A percentile compares a stretch with the other conserved stretches of the same genome.
phyloP scores from a whole-genome alignment of 2,329 filamentous ascomycete genomes.

The Neoascochyta sp. region DNA sequence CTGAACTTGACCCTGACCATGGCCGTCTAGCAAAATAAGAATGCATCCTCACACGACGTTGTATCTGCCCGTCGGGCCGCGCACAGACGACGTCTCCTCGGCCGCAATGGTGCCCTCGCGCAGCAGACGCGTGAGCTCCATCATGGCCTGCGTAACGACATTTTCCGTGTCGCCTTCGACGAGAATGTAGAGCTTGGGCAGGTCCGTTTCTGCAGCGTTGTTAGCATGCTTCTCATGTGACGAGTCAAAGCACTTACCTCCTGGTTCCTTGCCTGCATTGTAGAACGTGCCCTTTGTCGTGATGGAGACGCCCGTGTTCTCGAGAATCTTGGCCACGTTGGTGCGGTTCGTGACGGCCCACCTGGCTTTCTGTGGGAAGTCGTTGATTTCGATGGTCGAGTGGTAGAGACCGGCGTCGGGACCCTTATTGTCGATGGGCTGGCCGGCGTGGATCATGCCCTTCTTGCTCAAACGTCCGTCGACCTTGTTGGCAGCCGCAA shows the following conservation, averaged over 20 bases:
- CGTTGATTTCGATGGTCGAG: slow-evolving; percentile 96
- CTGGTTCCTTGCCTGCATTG: slow-evolving; percentile 72
- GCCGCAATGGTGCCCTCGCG: slow-evolving; percentile 89
- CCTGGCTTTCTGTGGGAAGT: slow-evolving; percentile 96
- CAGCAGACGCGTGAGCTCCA: slow-evolving; percentile 80
- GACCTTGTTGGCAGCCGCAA: slow-evolving; percentile 86
- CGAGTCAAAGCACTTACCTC: slow-evolving; percentile 35
- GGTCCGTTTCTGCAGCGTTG: slow-evolving; percentile 51
- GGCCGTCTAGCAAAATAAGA: no score
- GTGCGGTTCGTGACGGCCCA: slow-evolving; percentile 99
- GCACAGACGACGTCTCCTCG: slow-evolving; percentile 71
- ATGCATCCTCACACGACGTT: slow-evolving; percentile 60
- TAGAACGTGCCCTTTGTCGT: slow-evolving; percentile 97
- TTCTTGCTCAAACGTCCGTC: slow-evolving; percentile 85
- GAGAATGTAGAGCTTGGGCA: slow-evolving; percentile 95
- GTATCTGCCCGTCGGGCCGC: slow-evolving; percentile 78
- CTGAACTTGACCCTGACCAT: no score
- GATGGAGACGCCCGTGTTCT: slow-evolving; percentile 90
- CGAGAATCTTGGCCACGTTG: slow-evolving; percentile 96
- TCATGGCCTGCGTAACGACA: slow-evolving; percentile 84
- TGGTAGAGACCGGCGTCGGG: slow-evolving; percentile 96
- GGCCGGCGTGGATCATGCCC: slow-evolving; percentile 83
- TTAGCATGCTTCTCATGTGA: slow-evolving; percentile 5
- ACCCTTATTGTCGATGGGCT: slow-evolving; percentile 97
- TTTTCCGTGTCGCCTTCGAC: slow-evolving; percentile 97